phyloP scores from a whole-genome alignment of 202 grass and related monocot species.

The Bolboschoenoplectus hybrid region DNA sequence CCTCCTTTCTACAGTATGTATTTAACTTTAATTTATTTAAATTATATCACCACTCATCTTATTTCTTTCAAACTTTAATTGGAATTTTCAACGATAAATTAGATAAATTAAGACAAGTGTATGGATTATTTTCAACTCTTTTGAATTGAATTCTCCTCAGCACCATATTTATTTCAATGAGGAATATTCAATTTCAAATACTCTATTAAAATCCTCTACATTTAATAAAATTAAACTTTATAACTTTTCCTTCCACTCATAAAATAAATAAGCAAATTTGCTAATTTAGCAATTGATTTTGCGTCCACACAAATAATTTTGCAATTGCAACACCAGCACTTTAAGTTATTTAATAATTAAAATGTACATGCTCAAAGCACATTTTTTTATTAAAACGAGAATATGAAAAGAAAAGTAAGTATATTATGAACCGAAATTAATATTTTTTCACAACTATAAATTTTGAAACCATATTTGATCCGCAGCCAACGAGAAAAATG shows the following conservation, averaged over 20 bases:
- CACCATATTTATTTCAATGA: neutral
- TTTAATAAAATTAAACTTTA: neutral
- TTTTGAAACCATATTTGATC: too few species aligned
- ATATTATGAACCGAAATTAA: too few species aligned
- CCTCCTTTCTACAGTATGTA: neutral
- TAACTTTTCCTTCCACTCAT: neutral
- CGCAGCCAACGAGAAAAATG: too few species aligned
- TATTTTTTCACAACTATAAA: too few species aligned
- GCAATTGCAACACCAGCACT: too few species aligned
- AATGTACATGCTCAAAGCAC: neutral
- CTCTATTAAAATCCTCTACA: neutral
- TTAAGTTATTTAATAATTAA: neutral
- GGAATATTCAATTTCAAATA: neutral
- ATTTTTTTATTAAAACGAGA: neutral
- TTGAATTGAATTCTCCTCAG: neutral
- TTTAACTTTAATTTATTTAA: neutral
- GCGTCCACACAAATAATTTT: too few species aligned
- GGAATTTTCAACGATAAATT: neutral
- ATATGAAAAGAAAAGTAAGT: too few species aligned
- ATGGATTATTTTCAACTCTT: too few species aligned
- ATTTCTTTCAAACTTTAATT: neutral
- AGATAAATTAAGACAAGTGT: neutral
- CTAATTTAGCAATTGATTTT: too few species aligned
- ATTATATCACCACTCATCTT: neutral
- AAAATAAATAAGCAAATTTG: neutral